Evolutionary conservation across 306 rosid species (phyloP).

Genomic region (Begonia fuchsioides): DNA sequence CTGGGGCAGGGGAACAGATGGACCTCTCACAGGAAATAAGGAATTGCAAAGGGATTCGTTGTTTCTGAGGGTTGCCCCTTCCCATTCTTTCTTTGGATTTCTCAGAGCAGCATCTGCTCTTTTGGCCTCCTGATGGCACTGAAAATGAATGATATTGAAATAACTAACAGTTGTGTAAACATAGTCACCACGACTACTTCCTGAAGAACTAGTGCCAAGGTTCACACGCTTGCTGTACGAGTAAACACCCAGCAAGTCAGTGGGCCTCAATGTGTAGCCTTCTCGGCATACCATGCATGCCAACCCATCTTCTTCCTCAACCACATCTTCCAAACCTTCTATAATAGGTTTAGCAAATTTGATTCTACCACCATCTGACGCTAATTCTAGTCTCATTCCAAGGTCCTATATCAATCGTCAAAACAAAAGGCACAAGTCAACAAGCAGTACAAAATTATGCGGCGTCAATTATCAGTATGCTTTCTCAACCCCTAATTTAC

Average conservation of each 20-base stretch:
- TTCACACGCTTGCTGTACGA: slow-evolving; percentile 90
- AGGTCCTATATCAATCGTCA: slow-evolving; percentile 42
- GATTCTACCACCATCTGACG: slow-evolving; percentile 87
- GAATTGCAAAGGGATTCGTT: slow-evolving; percentile 94
- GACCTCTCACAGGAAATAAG: slow-evolving; percentile 87
- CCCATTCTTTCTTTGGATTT: slow-evolving; percentile 99
- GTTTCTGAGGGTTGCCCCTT: slow-evolving; percentile 88
- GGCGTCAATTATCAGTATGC: too few relatives aligned
- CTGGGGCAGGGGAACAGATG: slow-evolving; percentile 65
- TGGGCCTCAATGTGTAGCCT: slow-evolving; percentile 91
- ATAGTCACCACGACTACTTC: slow-evolving; percentile 82
- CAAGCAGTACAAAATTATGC: background rate
- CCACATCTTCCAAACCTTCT: slow-evolving; percentile 93
- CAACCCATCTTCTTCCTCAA: slow-evolving; percentile 95
- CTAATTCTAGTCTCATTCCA: slow-evolving; percentile 72
- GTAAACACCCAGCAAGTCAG: slow-evolving; percentile 82
- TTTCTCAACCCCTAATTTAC: too few relatives aligned
- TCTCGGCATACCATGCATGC: slow-evolving; percentile 99
- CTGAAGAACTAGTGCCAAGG: slow-evolving; percentile 72
- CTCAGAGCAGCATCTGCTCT: slow-evolving; percentile 86
- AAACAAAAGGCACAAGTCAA: slow-evolving; percentile 11
- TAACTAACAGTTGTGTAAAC: slow-evolving; percentile 96
- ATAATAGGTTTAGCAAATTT: slow-evolving; percentile 62
- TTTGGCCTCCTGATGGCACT: slow-evolving; percentile 98
- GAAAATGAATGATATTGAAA: slow-evolving; percentile 92